Percentiles rank a stretch among this genome's conserved stretches.
Conservation (phyloP, 2,329 filamentous ascomycete species). For the Gremmenia infestans region DNA sequence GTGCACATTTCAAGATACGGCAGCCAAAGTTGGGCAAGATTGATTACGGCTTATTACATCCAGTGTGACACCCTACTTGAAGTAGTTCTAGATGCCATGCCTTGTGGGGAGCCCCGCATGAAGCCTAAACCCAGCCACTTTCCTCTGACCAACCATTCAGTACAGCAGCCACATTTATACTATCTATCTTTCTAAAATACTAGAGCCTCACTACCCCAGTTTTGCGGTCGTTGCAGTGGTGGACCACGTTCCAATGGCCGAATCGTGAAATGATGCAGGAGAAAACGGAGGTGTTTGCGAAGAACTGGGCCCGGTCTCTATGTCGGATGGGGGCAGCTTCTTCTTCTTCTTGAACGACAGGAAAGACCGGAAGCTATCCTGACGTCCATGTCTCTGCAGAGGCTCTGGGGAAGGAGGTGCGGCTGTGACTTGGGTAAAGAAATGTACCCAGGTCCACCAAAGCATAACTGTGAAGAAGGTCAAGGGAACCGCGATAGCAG, state of each 20-base stretch:
- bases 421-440: slow-evolving; percentile 4
- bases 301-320: not conserved
- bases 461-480: slow-evolving; percentile 18
- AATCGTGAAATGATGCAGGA: not conserved
- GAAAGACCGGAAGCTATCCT: slow-evolving; percentile 2
- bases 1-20: not conserved
- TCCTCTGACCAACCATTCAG: not conserved
- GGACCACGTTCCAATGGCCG: slow-evolving; percentile 5
- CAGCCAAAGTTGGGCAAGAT: not conserved
- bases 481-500: slow-evolving; percentile 18
- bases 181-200: not conserved
- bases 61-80: not conserved
- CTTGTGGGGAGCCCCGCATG: not conserved
- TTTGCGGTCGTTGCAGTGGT: slow-evolving; percentile 7
- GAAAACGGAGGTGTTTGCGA: not conserved
- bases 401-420: not conserved
- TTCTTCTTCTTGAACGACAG: slow-evolving; percentile 1
- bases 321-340: not conserved
- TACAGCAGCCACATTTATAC: too few relatives aligned
- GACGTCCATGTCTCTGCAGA: not conserved
- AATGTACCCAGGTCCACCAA: slow-evolving; percentile 20
- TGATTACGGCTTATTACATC: not conserved
- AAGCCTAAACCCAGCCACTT: not conserved
- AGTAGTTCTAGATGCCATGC: not conserved
- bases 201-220: not conserved